phyloP scores from a whole-genome alignment of 2,329 filamentous ascomycete genomes.

The Furcasterigmium sp. region DNA sequence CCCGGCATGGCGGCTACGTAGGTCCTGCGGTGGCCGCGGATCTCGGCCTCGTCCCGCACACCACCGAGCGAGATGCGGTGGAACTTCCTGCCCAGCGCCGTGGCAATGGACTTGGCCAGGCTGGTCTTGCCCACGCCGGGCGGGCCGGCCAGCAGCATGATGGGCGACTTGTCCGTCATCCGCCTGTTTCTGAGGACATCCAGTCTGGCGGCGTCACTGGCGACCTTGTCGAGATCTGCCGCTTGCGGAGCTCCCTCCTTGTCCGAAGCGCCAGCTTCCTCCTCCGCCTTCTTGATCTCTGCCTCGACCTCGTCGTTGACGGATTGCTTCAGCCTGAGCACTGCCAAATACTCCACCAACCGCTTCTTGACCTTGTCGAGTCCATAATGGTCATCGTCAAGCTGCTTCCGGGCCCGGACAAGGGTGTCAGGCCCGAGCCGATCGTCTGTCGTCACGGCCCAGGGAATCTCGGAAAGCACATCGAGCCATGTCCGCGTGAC shows the following conservation, averaged over 20 bases:
- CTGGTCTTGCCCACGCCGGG: constrained; percentile 96
- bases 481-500: constrained; percentile 92
- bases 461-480: constrained; percentile 89
- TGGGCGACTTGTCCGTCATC: constrained; percentile 92
- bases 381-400: constrained; percentile 95
- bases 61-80: constrained; percentile 95
- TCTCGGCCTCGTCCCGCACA: constrained; percentile 94
- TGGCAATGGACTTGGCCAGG: constrained; percentile 86
- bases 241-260: constrained; percentile 25
- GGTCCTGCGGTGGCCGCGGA: constrained; percentile 87
- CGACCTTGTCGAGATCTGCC: constrained; percentile 21
- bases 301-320: constrained; percentile 79
- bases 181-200: constrained; percentile 74
- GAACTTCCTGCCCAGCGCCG: constrained; percentile 89
- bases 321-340: constrained; percentile 90
- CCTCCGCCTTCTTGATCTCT: constrained; percentile 65
- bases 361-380: constrained; percentile 97
- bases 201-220: constrained; percentile 57
- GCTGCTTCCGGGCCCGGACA: constrained; percentile 73
- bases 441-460: constrained; percentile 80
- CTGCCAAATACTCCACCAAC: constrained; percentile 88
- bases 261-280: constrained; percentile 36
- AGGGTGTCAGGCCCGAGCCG: constrained; percentile 78
- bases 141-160: constrained; percentile 86
- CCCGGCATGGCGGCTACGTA: constrained; percentile 99